phyloP scores from a whole-genome alignment of 495 filamentous ascomycete species.

The Hypomontagnella monticulosa region DNA sequence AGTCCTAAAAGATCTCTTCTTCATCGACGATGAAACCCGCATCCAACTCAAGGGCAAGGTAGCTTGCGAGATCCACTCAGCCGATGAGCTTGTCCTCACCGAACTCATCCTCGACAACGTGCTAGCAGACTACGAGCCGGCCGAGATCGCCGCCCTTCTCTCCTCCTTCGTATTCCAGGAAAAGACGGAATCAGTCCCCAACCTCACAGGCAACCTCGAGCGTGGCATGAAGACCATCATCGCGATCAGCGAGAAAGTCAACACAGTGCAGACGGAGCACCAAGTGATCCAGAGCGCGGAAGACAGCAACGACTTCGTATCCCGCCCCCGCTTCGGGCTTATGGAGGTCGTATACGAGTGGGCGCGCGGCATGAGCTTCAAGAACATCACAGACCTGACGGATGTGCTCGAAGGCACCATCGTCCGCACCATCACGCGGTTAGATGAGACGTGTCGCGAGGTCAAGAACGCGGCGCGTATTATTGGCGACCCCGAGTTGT shows the following conservation, averaged over 20 bases:
- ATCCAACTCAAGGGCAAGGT: conserved; percentile 98
- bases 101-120: conserved; percentile 97
- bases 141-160: conserved; percentile 94
- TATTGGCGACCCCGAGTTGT: conserved; percentile 93
- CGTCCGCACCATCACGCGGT: conserved; percentile 87
- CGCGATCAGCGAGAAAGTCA: conserved; percentile 88
- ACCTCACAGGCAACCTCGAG: conserved; percentile 83
- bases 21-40: conserved; percentile 82
- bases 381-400: conserved; percentile 94
- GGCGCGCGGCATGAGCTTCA: conserved; percentile 97
- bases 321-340: conserved; percentile 85
- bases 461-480: conserved; percentile 97
- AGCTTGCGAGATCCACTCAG: conserved; percentile 97
- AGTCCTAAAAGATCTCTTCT: conserved; percentile 88
- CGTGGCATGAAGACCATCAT: conserved; percentile 87
- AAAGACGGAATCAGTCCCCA: conserved; percentile 86
- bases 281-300: conserved; percentile 91
- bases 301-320: conserved; percentile 91
- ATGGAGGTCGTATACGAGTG: conserved; percentile 99
- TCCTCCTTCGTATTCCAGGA: conserved; percentile 99
- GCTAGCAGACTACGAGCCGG: conserved; percentile 91
- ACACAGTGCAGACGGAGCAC: conserved; percentile 82
- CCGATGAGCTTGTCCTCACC: conserved; percentile 96
- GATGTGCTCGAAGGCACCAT: conserved; percentile 98
- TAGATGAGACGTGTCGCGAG: conserved; percentile 96